phyloP scores from a whole-genome alignment of 192 early-diverging fungal genomes.

The Podochytrium sp. region DNA sequence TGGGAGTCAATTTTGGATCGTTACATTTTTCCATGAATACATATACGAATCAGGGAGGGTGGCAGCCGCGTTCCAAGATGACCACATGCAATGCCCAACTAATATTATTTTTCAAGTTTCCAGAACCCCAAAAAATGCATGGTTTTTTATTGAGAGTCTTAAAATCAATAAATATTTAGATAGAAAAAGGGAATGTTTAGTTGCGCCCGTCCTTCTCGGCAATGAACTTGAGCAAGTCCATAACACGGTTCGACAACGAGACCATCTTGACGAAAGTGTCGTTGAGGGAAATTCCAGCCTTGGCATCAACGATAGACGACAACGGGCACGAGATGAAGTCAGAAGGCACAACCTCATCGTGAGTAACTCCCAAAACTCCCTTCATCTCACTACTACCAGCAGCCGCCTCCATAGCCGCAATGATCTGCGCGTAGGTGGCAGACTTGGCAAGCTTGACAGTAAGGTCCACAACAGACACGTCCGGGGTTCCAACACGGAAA shows the following conservation, averaged over 20 bases:
- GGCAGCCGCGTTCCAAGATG: too few relatives aligned
- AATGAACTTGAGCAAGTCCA: conserved; percentile 85
- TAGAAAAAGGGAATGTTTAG: not conserved
- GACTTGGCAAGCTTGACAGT: conserved; percentile 90
- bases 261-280: conserved; percentile 96
- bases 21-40: too few relatives aligned
- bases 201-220: conserved; percentile 38
- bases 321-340: conserved; percentile 92
- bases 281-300: conserved; percentile 93
- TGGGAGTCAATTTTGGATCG: too few relatives aligned
- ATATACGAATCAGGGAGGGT: too few relatives aligned
- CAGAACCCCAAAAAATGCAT: too few relatives aligned
- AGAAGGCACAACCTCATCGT: conserved; percentile 92
- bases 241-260: conserved; percentile 87
- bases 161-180: not conserved
- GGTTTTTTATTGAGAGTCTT: not conserved
- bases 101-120: too few relatives aligned
- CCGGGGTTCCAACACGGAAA: conserved; percentile 92
- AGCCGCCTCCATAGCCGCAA: conserved; percentile 84
- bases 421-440: conserved; percentile 91
- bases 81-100: too few relatives aligned
- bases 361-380: conserved; percentile 91
- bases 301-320: conserved; percentile 94
- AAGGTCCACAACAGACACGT: conserved; percentile 97
- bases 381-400: conserved; percentile 81